Base-by-base conservation (phyloP, 352 stramenopile genomes). In the Vaucheria bursata region DNA sequence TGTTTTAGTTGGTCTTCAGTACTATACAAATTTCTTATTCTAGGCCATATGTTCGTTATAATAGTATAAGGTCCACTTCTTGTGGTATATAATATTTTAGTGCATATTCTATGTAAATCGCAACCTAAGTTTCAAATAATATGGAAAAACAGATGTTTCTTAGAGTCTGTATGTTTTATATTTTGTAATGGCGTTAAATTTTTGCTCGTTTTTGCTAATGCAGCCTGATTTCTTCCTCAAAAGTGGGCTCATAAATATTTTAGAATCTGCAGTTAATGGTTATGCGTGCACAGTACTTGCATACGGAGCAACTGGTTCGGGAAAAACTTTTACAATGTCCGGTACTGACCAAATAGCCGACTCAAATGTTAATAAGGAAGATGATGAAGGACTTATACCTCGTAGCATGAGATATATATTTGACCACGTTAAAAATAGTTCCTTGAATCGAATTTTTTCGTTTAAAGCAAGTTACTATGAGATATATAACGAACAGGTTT, bases 261-360 rank as follows among this genome's bases (percentile, higher is more conserved):
- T 82, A n/a, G 75, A 39, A 35, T 71, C 77, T 12, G 77, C 77
- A 29, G 66, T 79, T 34, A 68, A 82, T 31, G 77, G 77, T 38
- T 82, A 82, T 32, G 77, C 77, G 65, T 53, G 77, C 53, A 82
- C 82, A 8, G 78, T 86, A 6, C 84, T 86, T 29, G 82, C 82
- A 0, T 86, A 86, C 45, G 82, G 82, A 32, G 77, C 77, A 34
- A 87, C 85, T 36, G 81, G 81, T 29, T 74, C 81, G 33, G 81
- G 81, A 8, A 86, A 86, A 71, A 86, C 81, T 66, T 83, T 82
- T 71, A 85, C 79, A 2, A 85, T 86, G 79, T 79, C 59, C 7
- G 25, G 32, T 12, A n/a, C 40, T 39, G 38, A 67, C 6, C 74
- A 53, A 33, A 38, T 25, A 45, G 67, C 8, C 4, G 12, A n/a